Conservation (phyloP, 2,329 filamentous ascomycete species). For the Rasamsonia emersonii region DNA sequence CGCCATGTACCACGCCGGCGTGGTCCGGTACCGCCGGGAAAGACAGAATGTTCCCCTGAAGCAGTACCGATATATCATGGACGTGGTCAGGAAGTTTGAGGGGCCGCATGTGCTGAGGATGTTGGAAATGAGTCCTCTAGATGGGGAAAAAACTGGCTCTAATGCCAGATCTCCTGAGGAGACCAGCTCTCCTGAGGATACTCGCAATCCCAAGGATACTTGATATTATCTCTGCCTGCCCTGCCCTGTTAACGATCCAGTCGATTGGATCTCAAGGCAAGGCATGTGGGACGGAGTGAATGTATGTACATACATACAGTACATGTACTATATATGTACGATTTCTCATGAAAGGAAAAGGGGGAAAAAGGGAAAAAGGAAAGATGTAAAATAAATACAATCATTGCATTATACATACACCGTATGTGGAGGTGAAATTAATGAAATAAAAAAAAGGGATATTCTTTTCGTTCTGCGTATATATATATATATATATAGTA, state of each 20-base stretch:
- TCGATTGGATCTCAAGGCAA: not conserved
- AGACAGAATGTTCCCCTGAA: conserved; percentile 23
- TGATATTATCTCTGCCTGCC: too few relatives aligned
- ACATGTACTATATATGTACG: not conserved
- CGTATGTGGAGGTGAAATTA: too few relatives aligned
- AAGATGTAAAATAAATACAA: too few relatives aligned
- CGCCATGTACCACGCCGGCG: conserved; percentile 43
- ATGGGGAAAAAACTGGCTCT: conserved; percentile 10
- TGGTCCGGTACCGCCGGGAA: conserved; percentile 35
- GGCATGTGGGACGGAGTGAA: not conserved
- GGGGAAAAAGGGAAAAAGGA: too few relatives aligned
- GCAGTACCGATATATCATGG: conserved; percentile 36
- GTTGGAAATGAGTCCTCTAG: conserved; percentile 13
- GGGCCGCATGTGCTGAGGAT: conserved; percentile 30
- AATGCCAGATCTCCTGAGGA: not conserved
- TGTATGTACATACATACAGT: conserved; percentile 1
- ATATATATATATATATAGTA: too few relatives aligned
- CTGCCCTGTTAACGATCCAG: too few relatives aligned
- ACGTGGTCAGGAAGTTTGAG: conserved; percentile 36
- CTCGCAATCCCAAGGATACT: not conserved
- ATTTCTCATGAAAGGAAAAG: too few relatives aligned
- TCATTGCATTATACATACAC: too few relatives aligned
- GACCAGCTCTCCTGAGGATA: not conserved
- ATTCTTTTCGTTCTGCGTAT: too few relatives aligned
- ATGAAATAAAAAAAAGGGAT: too few relatives aligned